phyloP scores from a whole-genome alignment of 768 basidiomycete genomes.

The Mycena rebaudengoi region DNA sequence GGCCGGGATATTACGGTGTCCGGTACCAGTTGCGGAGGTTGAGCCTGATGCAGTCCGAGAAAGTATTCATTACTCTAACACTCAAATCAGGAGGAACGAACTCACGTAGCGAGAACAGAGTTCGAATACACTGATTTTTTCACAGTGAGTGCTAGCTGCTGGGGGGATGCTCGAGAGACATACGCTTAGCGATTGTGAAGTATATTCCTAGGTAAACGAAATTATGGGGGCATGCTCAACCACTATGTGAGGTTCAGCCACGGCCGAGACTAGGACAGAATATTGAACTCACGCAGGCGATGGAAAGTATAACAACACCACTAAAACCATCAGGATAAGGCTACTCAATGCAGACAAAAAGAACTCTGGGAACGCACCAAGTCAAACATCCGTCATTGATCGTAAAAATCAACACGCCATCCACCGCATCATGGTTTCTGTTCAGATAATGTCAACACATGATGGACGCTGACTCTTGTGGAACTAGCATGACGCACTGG shows the following conservation, averaged over 20 bases:
- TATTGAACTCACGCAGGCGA: conserved; percentile 4
- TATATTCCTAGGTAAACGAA: conserved; percentile 21
- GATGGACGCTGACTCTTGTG: not conserved
- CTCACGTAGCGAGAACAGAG: conserved; percentile 19
- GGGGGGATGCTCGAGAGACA: not conserved
- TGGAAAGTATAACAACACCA: conserved; percentile 9
- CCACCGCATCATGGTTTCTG: conserved; percentile 17
- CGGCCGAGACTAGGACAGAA: not conserved
- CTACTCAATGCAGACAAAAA: no score
- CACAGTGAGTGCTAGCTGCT: not conserved
- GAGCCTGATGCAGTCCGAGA: not conserved
- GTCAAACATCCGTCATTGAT: conserved; percentile 14
- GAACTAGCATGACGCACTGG: not conserved
- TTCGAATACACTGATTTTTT: conserved; percentile 8
- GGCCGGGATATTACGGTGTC: no score
- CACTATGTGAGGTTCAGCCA: not conserved
- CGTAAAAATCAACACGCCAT: conserved; percentile 16
- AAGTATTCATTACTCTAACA: not conserved
- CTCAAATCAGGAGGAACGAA: not conserved
- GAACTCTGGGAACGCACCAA: not conserved
- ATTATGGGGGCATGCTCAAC: conserved; percentile 8
- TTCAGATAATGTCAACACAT: not conserved
- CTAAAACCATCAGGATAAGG: not conserved
- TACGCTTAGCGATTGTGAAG: conserved; percentile 19
- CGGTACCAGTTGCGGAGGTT: conserved; percentile 24